These are phyloP conservation scores for Lentinula guzmanii DNA, from an alignment of 768 basidiomycete species.

Conservation along the genomic window DNA sequence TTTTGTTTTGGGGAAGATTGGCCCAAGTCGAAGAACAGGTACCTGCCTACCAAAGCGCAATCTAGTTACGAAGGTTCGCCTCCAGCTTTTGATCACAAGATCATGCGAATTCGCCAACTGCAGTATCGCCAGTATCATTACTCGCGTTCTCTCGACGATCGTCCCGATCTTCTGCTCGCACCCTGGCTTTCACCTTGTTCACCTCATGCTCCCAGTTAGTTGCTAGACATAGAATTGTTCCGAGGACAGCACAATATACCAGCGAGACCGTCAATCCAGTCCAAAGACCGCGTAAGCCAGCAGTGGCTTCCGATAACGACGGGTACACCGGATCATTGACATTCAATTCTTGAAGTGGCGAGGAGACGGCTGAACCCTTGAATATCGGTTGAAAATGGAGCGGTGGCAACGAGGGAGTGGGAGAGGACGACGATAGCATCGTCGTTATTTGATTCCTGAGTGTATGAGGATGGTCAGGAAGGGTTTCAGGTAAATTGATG, in stretches of 20 bases:
- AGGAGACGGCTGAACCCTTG: not conserved
- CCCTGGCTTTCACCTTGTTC: conserved; percentile 31
- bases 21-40: not conserved
- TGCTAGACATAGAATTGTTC: conserved; percentile 31
- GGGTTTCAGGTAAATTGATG: not conserved
- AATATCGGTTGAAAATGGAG: not conserved
- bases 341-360: not conserved
- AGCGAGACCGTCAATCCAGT: conserved; percentile 50
- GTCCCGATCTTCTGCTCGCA: not conserved
- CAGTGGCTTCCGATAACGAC: conserved; percentile 13
- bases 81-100: too few relatives aligned
- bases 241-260: conserved; percentile 31
- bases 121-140: not conserved
- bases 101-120: not conserved
- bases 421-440: not conserved
- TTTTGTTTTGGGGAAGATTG: not conserved
- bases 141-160: not conserved
- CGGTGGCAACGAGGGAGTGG: not conserved
- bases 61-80: too few relatives aligned
- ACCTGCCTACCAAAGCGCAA: not conserved
- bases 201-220: conserved; percentile 52
- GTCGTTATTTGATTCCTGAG: not conserved
- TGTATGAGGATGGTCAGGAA: not conserved
- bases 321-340: conserved; percentile 1
- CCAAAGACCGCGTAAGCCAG: conserved; percentile 59